Evolutionary conservation across 176 grass and related monocot genomes (phyloP).

Genomic region (Aegilops bicornis): DNA sequence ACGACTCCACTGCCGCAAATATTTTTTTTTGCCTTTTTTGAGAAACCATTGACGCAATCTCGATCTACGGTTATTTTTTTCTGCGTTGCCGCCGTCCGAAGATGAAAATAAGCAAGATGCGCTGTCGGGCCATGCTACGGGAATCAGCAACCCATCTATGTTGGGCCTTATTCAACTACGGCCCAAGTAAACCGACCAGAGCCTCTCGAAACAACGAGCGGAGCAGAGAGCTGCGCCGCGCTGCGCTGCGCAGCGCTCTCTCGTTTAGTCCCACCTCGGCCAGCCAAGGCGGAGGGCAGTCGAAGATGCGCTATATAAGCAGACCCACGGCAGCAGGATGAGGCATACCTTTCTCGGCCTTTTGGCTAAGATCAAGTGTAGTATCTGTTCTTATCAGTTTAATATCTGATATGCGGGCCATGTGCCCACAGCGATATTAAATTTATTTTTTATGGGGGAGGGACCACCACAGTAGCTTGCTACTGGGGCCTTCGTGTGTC

Average conservation of each 20-base stretch:
- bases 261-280: background rate
- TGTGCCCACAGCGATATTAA: constrained; percentile 57
- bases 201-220: too few relatives aligned
- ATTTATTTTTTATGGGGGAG: constrained; percentile 29
- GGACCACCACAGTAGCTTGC: background rate
- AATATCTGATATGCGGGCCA: constrained; percentile 76
- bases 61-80: too few relatives aligned
- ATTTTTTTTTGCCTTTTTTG: too few relatives aligned
- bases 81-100: too few relatives aligned
- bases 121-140: too few relatives aligned
- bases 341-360: constrained; percentile 75
- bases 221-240: too few relatives aligned
- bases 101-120: too few relatives aligned
- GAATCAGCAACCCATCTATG: too few relatives aligned
- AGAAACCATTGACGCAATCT: too few relatives aligned
- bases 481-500: background rate
- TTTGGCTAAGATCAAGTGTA: constrained; percentile 91
- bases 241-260: background rate
- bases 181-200: too few relatives aligned
- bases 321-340: accelerated
- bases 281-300: background rate
- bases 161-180: too few relatives aligned
- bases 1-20: too few relatives aligned
- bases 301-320: background rate
- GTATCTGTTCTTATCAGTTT: constrained; percentile 95